Evolutionary conservation across 805 yeast species (phyloP).

Genomic region (Starmerella vitae): DNA sequence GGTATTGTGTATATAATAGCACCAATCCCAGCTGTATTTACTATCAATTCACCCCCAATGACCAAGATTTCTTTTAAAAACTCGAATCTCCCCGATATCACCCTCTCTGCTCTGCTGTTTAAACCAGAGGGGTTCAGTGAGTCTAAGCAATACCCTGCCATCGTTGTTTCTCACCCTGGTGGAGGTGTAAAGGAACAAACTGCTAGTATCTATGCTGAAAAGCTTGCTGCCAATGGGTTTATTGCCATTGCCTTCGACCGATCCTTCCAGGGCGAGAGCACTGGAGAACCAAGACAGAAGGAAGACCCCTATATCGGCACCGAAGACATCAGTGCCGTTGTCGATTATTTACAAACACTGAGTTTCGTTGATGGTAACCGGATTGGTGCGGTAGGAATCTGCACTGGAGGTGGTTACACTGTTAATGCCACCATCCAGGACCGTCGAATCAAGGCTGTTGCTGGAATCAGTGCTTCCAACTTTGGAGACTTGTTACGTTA

Average conservation of each 20-base stretch:
- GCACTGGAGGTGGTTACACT: conserved; percentile 15
- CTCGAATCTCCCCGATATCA: background rate
- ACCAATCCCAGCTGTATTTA: too few relatives aligned
- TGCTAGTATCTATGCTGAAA: conserved; percentile 8
- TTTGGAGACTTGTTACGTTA: conserved; percentile 6
- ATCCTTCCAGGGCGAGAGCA: conserved; percentile 13
- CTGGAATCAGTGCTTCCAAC: conserved; percentile 7
- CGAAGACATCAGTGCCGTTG: conserved; percentile 9
- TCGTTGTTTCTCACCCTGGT: conserved; percentile 11
- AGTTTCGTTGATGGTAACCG: conserved; percentile 4
- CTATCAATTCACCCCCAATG: background rate
- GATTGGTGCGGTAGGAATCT: conserved; percentile 12
- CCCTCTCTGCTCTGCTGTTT: conserved; percentile 1
- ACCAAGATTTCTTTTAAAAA: background rate
- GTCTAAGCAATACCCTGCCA: conserved; percentile 9
- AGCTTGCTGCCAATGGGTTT: conserved; percentile 8
- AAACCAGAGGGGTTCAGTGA: conserved; percentile 4
- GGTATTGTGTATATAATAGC: too few relatives aligned
- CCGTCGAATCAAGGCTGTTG: conserved; percentile 10
- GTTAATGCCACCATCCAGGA: conserved; percentile 11
- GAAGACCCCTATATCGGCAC: conserved; percentile 13
- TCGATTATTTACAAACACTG: conserved; percentile 7
- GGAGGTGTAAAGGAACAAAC: conserved; percentile 15
- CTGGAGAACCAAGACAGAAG: conserved; percentile 11
- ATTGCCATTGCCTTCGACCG: conserved; percentile 13